Base-by-base conservation (phyloP, 768 basidiomycete species). In the Ramaria rubella region DNA sequence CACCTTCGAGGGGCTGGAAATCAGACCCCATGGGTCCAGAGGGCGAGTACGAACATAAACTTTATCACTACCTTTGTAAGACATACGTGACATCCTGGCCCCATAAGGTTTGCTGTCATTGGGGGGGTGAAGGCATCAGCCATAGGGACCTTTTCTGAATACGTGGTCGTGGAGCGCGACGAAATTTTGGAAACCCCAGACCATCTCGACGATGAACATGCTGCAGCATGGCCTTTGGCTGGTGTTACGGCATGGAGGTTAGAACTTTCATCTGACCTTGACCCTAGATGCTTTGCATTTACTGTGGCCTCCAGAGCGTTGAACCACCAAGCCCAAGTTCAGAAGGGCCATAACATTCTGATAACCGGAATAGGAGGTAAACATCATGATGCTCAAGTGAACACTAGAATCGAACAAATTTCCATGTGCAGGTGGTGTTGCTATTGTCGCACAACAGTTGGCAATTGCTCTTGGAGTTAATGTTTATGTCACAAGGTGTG, bases 181-280 rank as follows among this genome's bases (percentile, higher is more conserved):
- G 61, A 68, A 38, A 79, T 92, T 19, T 72, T 92, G 29, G 71
- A 54, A 2, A 79, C 83, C 3, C 90, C 89, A 0, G 68, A 75
- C 4, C 84, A 92, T 67, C 76, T 90, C 55, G 75, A 77, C 60
- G 81, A 87, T 65, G 71, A 82, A 40, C 79, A 90, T 52, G 76
- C 79, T 17, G 83, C 89, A 0, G 87, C 88, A 4, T 88, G 87
- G 81, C 90, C 91, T 0, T 63, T 89, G 2, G 89, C 76, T 0
- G 88, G 83, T 2, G 67, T 92, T 19, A 94, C 91, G 15, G 87
- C 91, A 2, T 94, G 88, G 85, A 82, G 90, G 90, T 90, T 11
- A 30, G 34, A 59, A 5, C 17, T 27, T 14, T 43, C 11, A 29
- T 33, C 31, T 55, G n/a, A n/a, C n/a, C n/a, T n/a, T n/a, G n/a